Conservation (phyloP, 805 yeast species). For the Babjeviella inositovora region DNA sequence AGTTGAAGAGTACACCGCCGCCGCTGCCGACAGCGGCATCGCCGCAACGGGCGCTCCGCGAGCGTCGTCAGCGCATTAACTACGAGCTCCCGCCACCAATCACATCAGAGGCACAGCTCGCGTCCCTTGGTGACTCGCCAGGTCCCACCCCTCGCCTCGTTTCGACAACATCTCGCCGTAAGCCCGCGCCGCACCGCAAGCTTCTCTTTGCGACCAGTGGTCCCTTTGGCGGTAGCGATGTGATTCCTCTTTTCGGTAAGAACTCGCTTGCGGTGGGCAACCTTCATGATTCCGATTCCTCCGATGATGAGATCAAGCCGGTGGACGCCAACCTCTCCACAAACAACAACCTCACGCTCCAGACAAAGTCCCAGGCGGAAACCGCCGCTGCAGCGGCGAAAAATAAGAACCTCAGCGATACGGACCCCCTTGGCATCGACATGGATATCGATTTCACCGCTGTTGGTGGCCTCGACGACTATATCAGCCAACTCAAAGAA, state of each 20-base stretch:
- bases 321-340: constrained; percentile 20
- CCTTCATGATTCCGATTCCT: constrained; percentile 37
- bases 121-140: too few relatives aligned
- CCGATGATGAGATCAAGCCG: constrained; percentile 43
- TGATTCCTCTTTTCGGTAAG: constrained; percentile 65
- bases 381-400: constrained; percentile 19
- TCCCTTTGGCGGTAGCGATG: constrained; percentile 96
- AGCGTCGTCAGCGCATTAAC: constrained; percentile 52
- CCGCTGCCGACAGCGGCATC: constrained; percentile 34
- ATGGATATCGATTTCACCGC: constrained; percentile 72
- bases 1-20: constrained; percentile 46
- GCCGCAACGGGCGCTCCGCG: constrained; percentile 36
- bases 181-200: constrained; percentile 4
- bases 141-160: constrained; percentile 7
- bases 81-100: constrained; percentile 79
- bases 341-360: constrained; percentile 13
- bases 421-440: constrained; percentile 87
- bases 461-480: constrained; percentile 85
- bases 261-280: constrained; percentile 11
- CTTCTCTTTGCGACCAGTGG: constrained; percentile 81
- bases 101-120: constrained; percentile 19
- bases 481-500: constrained; percentile 85
- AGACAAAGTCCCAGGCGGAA: constrained; percentile 10
- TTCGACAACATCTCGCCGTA: constrained; percentile 1
- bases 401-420: constrained; percentile 60